phyloP scores from a whole-genome alignment of 2,329 filamentous ascomycete genomes.

The Myriangium duriaei region DNA sequence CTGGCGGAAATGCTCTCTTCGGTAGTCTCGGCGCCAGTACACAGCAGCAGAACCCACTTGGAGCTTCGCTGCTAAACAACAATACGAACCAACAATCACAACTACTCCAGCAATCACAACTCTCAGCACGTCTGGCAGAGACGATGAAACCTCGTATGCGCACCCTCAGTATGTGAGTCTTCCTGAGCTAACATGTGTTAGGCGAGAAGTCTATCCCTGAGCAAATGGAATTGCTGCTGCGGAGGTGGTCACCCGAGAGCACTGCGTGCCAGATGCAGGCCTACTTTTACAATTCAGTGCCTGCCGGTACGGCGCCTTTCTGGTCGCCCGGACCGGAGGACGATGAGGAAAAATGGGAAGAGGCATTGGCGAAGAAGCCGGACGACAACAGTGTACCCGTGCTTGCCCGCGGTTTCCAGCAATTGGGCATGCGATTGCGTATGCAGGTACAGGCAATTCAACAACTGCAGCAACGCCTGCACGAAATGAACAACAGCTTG shows the following conservation, averaged over 20 bases:
- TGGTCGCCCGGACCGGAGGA: constrained; percentile 59
- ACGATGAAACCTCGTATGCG: constrained; percentile 12
- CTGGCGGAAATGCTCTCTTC: constrained; percentile 14
- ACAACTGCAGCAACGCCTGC: constrained; percentile 58
- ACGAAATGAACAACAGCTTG: constrained; percentile 67
- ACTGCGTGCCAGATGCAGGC: constrained; percentile 63
- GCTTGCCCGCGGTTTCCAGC: constrained; percentile 59
- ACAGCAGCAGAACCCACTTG: constrained; percentile 14
- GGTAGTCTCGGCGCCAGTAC: constrained; percentile 17
- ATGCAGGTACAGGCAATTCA: constrained; percentile 58
- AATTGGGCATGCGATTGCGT: constrained; percentile 58
- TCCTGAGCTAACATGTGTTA: constrained; percentile 17
- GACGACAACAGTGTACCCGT: constrained; percentile 65
- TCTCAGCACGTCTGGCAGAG: constrained; percentile 5
- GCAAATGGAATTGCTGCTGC: constrained; percentile 56
- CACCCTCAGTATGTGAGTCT: constrained; percentile 8
- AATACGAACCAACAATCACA: constrained; percentile 23
- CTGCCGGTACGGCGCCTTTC: constrained; percentile 60
- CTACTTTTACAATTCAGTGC: constrained; percentile 81
- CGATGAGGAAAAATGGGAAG: constrained; percentile 70
- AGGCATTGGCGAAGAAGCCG: constrained; percentile 68
- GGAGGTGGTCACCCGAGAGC: constrained; percentile 61
- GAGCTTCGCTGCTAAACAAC: constrained; percentile 15
- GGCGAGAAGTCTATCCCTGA: constrained; percentile 62
- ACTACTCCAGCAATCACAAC: constrained; percentile 6